phyloP scores from a whole-genome alignment of 2,329 filamentous ascomycete species.

The Rhynchosporium agropyri region DNA sequence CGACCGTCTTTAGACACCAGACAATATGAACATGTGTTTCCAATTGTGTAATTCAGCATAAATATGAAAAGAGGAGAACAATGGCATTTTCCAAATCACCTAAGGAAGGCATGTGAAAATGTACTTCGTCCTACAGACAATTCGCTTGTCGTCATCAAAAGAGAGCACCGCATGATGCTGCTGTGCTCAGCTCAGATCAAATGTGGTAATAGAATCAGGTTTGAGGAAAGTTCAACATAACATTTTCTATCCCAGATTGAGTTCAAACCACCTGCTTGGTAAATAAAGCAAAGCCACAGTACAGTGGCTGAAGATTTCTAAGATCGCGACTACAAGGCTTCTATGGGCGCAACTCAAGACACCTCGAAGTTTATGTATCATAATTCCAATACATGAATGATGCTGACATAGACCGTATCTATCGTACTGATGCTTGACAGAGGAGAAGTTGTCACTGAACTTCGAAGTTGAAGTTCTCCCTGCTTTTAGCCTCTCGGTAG shows the following conservation, averaged over 20 bases:
- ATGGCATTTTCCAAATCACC: background rate
- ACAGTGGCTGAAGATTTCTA: conserved; percentile 17
- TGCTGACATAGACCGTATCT: too few species aligned
- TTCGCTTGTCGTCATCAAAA: background rate
- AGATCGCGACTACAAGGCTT: background rate
- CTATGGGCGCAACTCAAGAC: background rate
- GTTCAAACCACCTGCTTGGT: background rate
- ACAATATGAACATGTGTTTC: background rate
- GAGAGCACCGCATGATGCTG: background rate
- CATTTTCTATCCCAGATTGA: background rate
- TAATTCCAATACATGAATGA: too few species aligned
- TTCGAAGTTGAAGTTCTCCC: too few species aligned
- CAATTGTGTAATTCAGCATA: conserved; percentile 12
- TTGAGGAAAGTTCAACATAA: background rate
- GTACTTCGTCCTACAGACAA: background rate
- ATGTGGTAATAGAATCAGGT: conserved; percentile 2
- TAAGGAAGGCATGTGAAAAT: too few species aligned
- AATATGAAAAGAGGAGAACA: background rate
- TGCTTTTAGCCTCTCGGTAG: too few species aligned
- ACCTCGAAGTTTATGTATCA: background rate
- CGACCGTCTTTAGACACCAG: background rate
- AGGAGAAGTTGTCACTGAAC: too few species aligned
- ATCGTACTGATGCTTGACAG: too few species aligned
- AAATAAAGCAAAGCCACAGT: conserved; percentile 11
- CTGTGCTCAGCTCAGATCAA: background rate